These are phyloP conservation scores for Podila epicladia DNA, from an alignment of 192 early-diverging fungal genomes.

Conservation along the genomic window DNA sequence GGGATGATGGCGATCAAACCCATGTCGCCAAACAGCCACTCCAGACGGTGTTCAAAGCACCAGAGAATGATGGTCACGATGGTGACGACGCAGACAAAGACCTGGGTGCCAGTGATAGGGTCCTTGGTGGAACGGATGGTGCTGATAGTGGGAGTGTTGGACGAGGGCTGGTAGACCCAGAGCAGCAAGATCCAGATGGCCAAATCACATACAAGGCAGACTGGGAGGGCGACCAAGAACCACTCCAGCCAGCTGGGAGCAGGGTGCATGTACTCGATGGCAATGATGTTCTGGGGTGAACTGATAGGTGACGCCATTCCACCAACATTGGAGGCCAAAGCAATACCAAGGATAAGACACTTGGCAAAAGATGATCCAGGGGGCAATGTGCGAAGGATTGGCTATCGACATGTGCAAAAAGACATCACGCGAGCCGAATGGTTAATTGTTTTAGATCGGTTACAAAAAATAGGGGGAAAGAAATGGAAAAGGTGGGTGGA, in stretches of 20 bases:
- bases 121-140: slow-evolving; percentile 68
- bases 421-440: background rate
- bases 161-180: slow-evolving; percentile 80
- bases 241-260: slow-evolving; percentile 91
- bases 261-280: slow-evolving; percentile 92
- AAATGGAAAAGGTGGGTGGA: background rate
- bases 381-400: slow-evolving; percentile 92
- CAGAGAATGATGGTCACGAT: slow-evolving; percentile 86
- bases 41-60: slow-evolving; percentile 85
- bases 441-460: background rate
- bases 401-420: slow-evolving; percentile 53
- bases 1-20: slow-evolving; percentile 95
- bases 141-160: slow-evolving; percentile 66
- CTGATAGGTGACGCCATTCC: slow-evolving; percentile 98
- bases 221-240: slow-evolving; percentile 88
- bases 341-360: slow-evolving; percentile 95
- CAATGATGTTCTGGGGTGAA: slow-evolving; percentile 97
- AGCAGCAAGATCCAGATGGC: slow-evolving; percentile 87
- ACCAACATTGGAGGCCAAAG: slow-evolving; percentile 94
- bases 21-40: slow-evolving; percentile 91
- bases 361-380: slow-evolving; percentile 81
- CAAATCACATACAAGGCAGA: slow-evolving; percentile 82
- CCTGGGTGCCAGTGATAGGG: slow-evolving; percentile 69
- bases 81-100: slow-evolving; percentile 81
- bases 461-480: slow-evolving; percentile 1